phyloP scores from a whole-genome alignment of 2,329 filamentous ascomycete genomes.

The Sporothrix luriei region DNA sequence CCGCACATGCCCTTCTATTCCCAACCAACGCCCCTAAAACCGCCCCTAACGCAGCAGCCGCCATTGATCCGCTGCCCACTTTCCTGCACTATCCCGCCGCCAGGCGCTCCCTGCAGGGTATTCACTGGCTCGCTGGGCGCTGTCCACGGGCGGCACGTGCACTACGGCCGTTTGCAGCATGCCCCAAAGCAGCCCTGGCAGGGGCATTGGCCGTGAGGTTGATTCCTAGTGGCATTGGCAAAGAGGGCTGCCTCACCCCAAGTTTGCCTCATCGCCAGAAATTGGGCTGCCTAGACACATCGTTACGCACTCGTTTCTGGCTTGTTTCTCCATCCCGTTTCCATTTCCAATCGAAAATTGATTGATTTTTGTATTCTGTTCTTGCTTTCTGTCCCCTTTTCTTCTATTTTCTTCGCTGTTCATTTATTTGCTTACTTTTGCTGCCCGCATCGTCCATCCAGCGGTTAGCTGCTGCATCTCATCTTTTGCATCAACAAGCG shows the following conservation, averaged over 20 bases:
- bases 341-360: background rate
- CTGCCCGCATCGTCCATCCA: conserved; percentile 5
- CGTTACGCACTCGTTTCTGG: background rate
- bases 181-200: background rate
- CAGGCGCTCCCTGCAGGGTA: background rate
- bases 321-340: background rate
- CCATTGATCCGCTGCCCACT: conserved; percentile 4
- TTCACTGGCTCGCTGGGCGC: no score
- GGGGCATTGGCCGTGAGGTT: background rate
- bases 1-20: conserved; percentile 6
- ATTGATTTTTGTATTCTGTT: background rate
- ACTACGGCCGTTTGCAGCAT: background rate
- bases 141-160: conserved; percentile 20
- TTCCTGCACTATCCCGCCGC: conserved; percentile 9
- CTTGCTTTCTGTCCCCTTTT: background rate
- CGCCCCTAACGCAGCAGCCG: background rate
- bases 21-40: conserved; percentile 11
- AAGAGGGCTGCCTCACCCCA: conserved; percentile 27
- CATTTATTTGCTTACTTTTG: background rate
- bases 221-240: background rate
- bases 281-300: conserved; percentile 29
- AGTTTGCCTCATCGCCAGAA: conserved; percentile 31
- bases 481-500: background rate
- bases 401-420: conserved; percentile 4
- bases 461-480: conserved; percentile 12